A percentile compares a stretch with the other conserved stretches of the same genome.
Conservation (phyloP, 2,329 filamentous ascomycete species). For the Venturia effusa region DNA sequence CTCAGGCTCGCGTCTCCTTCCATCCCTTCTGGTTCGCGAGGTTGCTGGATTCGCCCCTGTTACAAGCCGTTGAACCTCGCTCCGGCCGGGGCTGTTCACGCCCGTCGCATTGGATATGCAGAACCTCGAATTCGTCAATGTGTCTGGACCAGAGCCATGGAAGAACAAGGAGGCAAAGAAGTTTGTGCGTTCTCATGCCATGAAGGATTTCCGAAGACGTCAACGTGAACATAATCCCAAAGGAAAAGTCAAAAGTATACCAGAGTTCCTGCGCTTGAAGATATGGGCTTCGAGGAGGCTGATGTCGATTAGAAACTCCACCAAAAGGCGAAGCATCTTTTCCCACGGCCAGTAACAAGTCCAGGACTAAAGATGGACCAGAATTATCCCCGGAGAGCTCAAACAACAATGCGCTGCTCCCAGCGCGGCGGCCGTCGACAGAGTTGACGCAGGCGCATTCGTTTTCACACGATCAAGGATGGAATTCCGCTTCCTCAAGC, state of each 20-base stretch:
- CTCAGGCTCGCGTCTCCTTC: too few relatives aligned
- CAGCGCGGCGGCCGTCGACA: background rate
- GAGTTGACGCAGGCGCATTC: background rate
- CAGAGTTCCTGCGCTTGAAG: background rate
- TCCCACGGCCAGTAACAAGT: background rate
- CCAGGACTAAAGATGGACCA: background rate
- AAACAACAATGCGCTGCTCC: background rate
- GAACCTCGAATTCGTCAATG: constrained; percentile 10
- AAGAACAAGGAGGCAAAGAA: constrained; percentile 11
- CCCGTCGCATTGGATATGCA: background rate
- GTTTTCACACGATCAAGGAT: background rate
- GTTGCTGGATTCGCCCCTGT: background rate
- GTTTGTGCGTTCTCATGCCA: constrained; percentile 10
- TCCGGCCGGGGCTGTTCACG: background rate
- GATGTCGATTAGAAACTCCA: background rate
- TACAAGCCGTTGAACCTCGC: background rate
- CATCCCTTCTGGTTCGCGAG: background rate
- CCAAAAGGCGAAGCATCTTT: background rate
- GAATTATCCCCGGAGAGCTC: background rate
- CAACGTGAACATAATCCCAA: constrained; percentile 8
- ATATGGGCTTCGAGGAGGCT: background rate
- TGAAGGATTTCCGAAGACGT: constrained; percentile 7
- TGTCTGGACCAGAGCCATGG: constrained; percentile 9
- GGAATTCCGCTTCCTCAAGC: background rate
- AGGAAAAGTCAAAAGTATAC: constrained; percentile 7